These are phyloP conservation scores for Starmerella tilneyi DNA, from an alignment of 805 yeast genomes.

Conservation along the genomic window DNA sequence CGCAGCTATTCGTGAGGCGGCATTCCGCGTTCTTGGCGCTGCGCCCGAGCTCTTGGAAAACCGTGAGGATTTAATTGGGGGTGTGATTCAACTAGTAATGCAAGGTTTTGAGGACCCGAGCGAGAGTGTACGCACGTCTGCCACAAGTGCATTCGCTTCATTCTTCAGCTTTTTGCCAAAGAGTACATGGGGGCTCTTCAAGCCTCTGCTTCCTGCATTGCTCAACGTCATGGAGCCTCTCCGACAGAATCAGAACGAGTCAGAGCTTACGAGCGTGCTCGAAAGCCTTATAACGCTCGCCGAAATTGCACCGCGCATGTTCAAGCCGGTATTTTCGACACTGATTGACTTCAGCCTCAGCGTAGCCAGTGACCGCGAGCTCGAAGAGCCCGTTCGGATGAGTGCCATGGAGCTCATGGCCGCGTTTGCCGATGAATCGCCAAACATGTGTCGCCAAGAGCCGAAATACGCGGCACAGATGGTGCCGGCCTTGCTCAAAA, in stretches of 20 bases:
- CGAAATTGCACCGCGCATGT: conserved; percentile 88
- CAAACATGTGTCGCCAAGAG: conserved; percentile 84
- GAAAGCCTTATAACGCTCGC: conserved; percentile 84
- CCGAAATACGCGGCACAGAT: conserved; percentile 59
- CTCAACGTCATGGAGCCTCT: conserved; percentile 81
- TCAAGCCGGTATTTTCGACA: conserved; percentile 81
- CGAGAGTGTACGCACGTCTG: conserved; percentile 81
- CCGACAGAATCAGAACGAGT: conserved; percentile 65
- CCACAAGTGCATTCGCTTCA: conserved; percentile 85
- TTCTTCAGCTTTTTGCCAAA: conserved; percentile 77
- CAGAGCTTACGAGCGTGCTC: conserved; percentile 75
- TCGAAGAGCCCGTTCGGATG: conserved; percentile 69
- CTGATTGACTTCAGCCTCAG: conserved; percentile 76
- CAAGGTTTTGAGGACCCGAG: conserved; percentile 68
- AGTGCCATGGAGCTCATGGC: conserved; percentile 83
- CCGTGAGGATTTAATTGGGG: conserved; percentile 39
- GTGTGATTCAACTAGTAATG: conserved; percentile 57
- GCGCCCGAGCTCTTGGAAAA: conserved; percentile 65
- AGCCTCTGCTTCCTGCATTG: conserved; percentile 70
- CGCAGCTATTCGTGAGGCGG: conserved; percentile 71
- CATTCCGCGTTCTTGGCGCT: conserved; percentile 78
- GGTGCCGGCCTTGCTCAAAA: conserved; percentile 60
- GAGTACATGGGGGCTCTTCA: conserved; percentile 62
- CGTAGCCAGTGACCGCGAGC: conserved; percentile 68
- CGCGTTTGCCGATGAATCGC: conserved; percentile 85